These are phyloP conservation scores for Calonectria pauciramosa DNA, from an alignment of 2,329 filamentous ascomycete genomes.

Conservation along the genomic window DNA sequence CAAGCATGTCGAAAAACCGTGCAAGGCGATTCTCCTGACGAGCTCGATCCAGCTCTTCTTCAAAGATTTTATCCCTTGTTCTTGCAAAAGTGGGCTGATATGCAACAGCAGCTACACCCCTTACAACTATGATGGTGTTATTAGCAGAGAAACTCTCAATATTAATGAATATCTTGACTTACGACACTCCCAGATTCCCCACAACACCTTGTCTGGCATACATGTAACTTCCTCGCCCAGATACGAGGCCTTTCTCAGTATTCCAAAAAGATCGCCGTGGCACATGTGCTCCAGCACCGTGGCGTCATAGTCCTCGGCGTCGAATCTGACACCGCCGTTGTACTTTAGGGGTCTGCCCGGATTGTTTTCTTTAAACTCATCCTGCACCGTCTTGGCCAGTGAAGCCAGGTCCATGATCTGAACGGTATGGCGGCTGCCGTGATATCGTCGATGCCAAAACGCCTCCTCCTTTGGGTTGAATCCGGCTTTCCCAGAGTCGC, in stretches of 20 bases:
- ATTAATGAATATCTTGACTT: slow-evolving; percentile 17
- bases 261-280: slow-evolving; percentile 37
- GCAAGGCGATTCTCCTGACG: neutral
- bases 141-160: neutral
- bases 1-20: slow-evolving; percentile 19
- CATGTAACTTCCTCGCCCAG: neutral
- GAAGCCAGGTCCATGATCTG: slow-evolving; percentile 43
- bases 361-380: slow-evolving; percentile 13
- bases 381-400: slow-evolving; percentile 24
- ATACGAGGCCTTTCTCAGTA: slow-evolving; percentile 33
- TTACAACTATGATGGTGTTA: slow-evolving; percentile 39
- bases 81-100: slow-evolving; percentile 37
- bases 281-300: slow-evolving; percentile 46
- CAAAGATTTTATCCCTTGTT: slow-evolving; percentile 20
- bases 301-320: slow-evolving; percentile 8
- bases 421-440: slow-evolving; percentile 44
- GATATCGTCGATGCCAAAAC: slow-evolving; percentile 45
- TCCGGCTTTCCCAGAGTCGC: neutral
- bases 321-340: slow-evolving; percentile 10
- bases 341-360: neutral
- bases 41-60: slow-evolving; percentile 27
- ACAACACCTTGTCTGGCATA: slow-evolving; percentile 41
- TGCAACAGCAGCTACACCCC: slow-evolving; percentile 45
- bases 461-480: slow-evolving; percentile 34
- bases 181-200: slow-evolving; percentile 50